Base-by-base conservation (phyloP, 2,329 filamentous ascomycete species). In the Coniella lustricola region DNA sequence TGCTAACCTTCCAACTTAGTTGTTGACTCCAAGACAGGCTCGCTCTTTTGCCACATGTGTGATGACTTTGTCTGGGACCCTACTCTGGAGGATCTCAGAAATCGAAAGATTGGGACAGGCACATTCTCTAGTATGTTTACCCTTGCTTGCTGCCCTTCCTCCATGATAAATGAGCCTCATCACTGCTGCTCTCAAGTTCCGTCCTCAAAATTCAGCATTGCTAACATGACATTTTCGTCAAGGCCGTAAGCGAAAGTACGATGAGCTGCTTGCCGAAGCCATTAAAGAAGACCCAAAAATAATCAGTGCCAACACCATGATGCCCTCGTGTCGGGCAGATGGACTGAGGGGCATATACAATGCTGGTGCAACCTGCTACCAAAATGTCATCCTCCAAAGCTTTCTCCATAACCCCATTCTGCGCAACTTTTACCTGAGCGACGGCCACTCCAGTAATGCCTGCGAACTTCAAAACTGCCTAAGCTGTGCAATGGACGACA, bases 341-440 rank as follows among this genome's bases (percentile, higher is more conserved):
- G 91, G 93, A 9, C 79, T 96, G 34, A 82, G 93, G 32, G 91
- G 91, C 29, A 85, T 98, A 52, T 96, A 95, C 67, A 98, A 97
- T 62, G 91, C 95, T 64, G 93, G 91, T n/a, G 90, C 94, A 50
- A 97, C 93, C 10, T 98, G 91, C 71, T 98, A 96, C 67, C 91
- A 97, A 76, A 95, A 93, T 59, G 91, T 96, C 25, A 90, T 97
- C 41, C 75, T 98, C 14, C 93, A 97, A 65, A 90, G 86, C 49
- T 82, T 98, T 58, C 79, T 97, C 47, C 91, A 96, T 69, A 96
- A 97, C 62, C 91, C 91, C 1, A 77, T 96, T 38, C 77, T 98
- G 25, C 83, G 88, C 51, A 90, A 91, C 58, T 97, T 88, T 66
- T 97, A 95, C 64, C 82, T 98, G 5, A 84, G 86, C 35, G 90